A percentile compares a stretch with the other conserved stretches of the same genome.
These are phyloP conservation scores for Saitozyma sp. DNA, from an alignment of 768 basidiomycete genomes.

Conservation along the genomic window DNA sequence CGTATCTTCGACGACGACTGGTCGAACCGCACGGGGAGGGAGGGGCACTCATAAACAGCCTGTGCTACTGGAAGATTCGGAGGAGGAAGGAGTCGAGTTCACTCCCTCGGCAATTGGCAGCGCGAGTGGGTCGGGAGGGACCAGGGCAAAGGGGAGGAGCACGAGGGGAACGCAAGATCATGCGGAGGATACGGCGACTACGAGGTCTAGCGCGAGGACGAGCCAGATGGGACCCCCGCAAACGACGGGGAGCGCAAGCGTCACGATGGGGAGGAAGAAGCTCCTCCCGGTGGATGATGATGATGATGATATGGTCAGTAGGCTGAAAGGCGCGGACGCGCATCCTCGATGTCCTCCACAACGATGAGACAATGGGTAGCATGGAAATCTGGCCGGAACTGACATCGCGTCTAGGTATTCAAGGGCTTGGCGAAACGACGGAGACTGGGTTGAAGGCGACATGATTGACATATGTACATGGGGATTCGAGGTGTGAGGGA, in stretches of 20 bases:
- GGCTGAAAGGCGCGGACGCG: too few relatives aligned
- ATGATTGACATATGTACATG: too few relatives aligned
- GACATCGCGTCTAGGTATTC: constrained; percentile 17
- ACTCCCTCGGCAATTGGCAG: constrained; percentile 1
- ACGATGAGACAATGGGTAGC: too few relatives aligned
- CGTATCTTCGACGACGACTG: background rate
- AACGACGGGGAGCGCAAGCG: background rate
- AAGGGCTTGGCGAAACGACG: constrained; percentile 26
- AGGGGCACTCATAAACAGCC: constrained; percentile 13
- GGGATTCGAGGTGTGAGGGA: too few relatives aligned
- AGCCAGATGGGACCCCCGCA: background rate
- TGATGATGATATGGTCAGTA: constrained; percentile 7
- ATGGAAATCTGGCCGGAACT: background rate
- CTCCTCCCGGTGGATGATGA: constrained; percentile 35
- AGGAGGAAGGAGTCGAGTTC: constrained; percentile 19
- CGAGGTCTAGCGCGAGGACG: background rate
- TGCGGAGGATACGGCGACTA: background rate
- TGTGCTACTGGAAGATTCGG: constrained; percentile 14
- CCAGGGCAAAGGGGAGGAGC: background rate
- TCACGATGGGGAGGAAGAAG: constrained; percentile 19
- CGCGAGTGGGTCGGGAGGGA: constrained; percentile 4
- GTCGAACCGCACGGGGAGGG: background rate
- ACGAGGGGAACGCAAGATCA: background rate
- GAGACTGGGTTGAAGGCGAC: constrained; percentile 8
- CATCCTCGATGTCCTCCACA: too few relatives aligned